These are phyloP conservation scores for Leishmania tropica DNA, from an alignment of 208 protist species.

Conservation along the genomic window DNA sequence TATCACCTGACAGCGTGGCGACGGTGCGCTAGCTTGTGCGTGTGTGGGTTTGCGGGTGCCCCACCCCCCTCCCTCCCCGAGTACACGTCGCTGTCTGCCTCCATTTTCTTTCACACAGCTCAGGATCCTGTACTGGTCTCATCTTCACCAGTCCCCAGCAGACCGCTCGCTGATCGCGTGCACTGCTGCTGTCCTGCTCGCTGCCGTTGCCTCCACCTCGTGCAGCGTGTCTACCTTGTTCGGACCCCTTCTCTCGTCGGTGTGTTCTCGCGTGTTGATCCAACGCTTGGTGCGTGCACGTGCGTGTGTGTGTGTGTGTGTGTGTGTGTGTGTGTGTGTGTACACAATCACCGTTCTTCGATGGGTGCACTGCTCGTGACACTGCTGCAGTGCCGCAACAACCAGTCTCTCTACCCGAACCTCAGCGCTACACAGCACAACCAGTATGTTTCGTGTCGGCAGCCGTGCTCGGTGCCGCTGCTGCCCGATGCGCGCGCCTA, in stretches of 20 bases:
- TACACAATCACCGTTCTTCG: neutral
- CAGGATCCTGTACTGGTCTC: neutral
- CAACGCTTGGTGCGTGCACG: neutral
- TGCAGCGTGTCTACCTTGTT: too few species aligned
- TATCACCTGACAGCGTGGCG: too few species aligned
- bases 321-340: neutral
- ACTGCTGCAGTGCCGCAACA: slow-evolving; percentile 35
- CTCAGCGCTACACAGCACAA: slow-evolving; percentile 17
- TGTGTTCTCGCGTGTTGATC: too few species aligned
- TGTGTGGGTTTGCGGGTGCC: too few species aligned
- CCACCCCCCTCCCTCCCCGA: too few species aligned
- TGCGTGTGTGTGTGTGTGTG: neutral
- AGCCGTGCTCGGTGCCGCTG: slow-evolving; percentile 28
- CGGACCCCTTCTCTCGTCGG: too few species aligned
- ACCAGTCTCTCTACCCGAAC: slow-evolving; percentile 33
- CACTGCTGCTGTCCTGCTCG: too few species aligned
- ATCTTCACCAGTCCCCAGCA: neutral
- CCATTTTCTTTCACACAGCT: neutral
- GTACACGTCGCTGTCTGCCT: neutral
- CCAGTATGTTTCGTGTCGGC: slow-evolving; percentile 9
- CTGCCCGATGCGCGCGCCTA: neutral
- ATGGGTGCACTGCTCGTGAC: slow-evolving; percentile 43
- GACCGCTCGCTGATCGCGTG: too few species aligned
- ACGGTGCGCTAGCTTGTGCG: too few species aligned
- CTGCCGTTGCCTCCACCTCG: too few species aligned